Percentiles rank a stretch among this genome's conserved stretches.
Conservation (phyloP, 306 rosid genomes). For the Lathyrus tuberosus region DNA sequence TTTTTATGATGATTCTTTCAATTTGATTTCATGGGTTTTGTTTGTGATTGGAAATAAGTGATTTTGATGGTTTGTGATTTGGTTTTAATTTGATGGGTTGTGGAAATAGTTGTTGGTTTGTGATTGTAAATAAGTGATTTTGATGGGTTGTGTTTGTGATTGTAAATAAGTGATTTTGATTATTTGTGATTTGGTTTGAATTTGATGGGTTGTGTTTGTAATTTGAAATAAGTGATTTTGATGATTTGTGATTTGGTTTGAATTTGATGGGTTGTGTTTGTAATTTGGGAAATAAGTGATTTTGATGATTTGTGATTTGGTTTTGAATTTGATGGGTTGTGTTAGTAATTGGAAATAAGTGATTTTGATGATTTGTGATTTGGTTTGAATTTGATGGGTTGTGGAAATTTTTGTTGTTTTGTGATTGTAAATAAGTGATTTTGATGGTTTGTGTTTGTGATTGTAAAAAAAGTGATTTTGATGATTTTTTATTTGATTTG, state of each 20-base stretch:
- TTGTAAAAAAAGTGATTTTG: not conserved
- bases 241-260: not conserved
- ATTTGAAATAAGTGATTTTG: not conserved
- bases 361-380: slow-evolving; percentile 1
- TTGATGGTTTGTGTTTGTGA: not conserved
- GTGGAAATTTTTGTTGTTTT: not conserved
- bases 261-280: not conserved
- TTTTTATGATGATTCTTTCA: not conserved
- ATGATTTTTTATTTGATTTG: not conserved
- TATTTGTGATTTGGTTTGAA: not conserved
- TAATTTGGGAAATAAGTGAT: too few species aligned
- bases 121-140: not conserved
- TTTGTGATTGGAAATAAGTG: not conserved
- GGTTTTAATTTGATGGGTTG: not conserved
- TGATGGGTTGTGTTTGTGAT: too few species aligned
- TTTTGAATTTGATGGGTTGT: not conserved
- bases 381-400: not conserved
- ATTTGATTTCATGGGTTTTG: not conserved
- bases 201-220: not conserved
- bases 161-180: not conserved
- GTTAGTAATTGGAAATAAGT: not conserved
- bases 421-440: not conserved
- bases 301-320: not conserved
- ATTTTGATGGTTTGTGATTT: not conserved
- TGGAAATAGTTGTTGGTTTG: not conserved